Evolutionary conservation across 495 filamentous ascomycete species (phyloP).

Genomic region (Thozetella sp.): DNA sequence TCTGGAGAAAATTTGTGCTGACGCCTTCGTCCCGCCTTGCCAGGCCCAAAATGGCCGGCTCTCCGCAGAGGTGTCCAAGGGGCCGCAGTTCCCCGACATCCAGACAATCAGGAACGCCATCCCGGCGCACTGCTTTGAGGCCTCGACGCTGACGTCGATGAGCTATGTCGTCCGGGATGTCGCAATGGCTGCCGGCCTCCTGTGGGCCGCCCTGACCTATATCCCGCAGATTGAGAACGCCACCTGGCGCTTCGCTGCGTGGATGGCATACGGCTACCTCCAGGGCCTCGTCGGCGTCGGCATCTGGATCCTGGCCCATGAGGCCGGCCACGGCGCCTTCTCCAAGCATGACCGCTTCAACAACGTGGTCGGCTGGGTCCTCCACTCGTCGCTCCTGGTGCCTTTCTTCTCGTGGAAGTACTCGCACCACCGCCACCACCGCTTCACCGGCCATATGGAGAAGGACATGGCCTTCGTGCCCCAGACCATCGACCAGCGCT

Average conservation of each 20-base stretch:
- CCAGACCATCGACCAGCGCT: conserved; percentile 73
- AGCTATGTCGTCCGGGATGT: conserved; percentile 73
- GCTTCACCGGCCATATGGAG: conserved; percentile 93
- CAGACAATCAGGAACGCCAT: conserved; percentile 81
- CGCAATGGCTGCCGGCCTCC: conserved; percentile 57
- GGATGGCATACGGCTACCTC: conserved; percentile 69
- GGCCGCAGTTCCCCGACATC: conserved; percentile 70
- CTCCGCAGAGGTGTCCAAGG: conserved; percentile 65
- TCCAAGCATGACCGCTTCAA: conserved; percentile 77
- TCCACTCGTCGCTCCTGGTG: conserved; percentile 79
- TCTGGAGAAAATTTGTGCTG: background rate
- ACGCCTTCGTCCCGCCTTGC: background rate
- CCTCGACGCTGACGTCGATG: conserved; percentile 62
- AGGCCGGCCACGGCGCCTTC: conserved; percentile 88
- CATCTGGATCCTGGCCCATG: conserved; percentile 83
- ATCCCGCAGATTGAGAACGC: conserved; percentile 59
- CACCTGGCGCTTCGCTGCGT: conserved; percentile 54
- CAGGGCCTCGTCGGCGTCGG: conserved; percentile 83
- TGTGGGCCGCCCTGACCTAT: conserved; percentile 67
- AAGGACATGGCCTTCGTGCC: conserved; percentile 98
- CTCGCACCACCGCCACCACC: conserved; percentile 91
- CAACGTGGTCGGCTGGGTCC: conserved; percentile 80
- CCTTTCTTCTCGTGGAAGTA: conserved; percentile 95
- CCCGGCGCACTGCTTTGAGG: conserved; percentile 77
- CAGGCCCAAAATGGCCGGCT: conserved; percentile 60